These are phyloP conservation scores for Artomyces pyxidatus DNA, from an alignment of 768 basidiomycete species.

Conservation along the genomic window DNA sequence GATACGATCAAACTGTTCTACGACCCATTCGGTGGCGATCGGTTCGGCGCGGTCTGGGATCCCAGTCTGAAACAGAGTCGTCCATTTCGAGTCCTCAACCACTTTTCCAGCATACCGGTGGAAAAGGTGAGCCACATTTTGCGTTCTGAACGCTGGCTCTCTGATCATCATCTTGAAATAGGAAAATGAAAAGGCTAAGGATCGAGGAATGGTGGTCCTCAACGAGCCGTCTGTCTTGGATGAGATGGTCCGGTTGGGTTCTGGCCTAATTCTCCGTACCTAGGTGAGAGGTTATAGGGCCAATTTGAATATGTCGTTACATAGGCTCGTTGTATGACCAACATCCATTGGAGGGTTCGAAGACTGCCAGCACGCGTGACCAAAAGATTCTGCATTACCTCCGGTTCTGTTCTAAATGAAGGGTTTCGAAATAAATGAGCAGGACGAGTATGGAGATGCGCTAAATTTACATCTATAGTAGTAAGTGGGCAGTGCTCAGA, in stretches of 20 bases:
- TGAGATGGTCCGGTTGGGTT: constrained; percentile 73
- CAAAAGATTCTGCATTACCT: too few species aligned
- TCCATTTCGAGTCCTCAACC: constrained; percentile 74
- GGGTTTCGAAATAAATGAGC: too few species aligned
- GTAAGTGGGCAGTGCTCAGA: too few species aligned
- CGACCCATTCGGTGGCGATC: constrained; percentile 71
- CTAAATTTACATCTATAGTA: too few species aligned
- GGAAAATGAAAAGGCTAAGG: constrained; percentile 27
- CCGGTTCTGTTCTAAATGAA: too few species aligned
- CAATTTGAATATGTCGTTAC: too few species aligned
- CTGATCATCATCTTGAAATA: not conserved
- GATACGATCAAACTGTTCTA: constrained; percentile 80
- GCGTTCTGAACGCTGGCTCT: constrained; percentile 1
- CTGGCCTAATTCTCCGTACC: constrained; percentile 57
- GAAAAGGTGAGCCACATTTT: constrained; percentile 22
- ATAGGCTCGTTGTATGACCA: too few species aligned
- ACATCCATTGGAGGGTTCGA: too few species aligned
- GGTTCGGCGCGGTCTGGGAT: constrained; percentile 84
- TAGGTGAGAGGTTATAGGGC: too few species aligned
- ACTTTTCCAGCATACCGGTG: constrained; percentile 63
- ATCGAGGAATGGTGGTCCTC: constrained; percentile 54
- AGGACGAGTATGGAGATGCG: too few species aligned
- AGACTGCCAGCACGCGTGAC: too few species aligned
- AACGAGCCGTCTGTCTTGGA: constrained; percentile 59
- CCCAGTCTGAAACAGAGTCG: constrained; percentile 52